These are phyloP conservation scores for Scenedesmus sp. DNA, from an alignment of 163 green algal genomes.

Conservation along the genomic window DNA sequence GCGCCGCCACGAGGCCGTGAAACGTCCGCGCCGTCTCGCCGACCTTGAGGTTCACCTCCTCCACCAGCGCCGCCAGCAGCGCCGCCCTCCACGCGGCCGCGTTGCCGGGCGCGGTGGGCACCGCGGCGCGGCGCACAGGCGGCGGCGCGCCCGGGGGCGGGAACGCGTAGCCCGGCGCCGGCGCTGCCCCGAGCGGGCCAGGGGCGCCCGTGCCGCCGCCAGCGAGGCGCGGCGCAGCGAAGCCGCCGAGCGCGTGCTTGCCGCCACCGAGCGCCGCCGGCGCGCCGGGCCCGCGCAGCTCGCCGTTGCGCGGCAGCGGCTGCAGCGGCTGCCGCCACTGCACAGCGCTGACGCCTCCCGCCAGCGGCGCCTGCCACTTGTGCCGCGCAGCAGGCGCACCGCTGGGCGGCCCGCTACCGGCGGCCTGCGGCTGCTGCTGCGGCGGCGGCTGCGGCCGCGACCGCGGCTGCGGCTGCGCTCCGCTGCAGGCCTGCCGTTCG, in stretches of 20 bases:
- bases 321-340: slow-evolving; percentile 23
- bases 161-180: slow-evolving; percentile 4
- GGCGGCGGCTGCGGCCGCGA: not conserved
- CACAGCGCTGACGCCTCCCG: not conserved
- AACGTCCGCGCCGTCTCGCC: slow-evolving; percentile 23
- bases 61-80: slow-evolving; percentile 7
- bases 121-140: not conserved
- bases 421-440: slow-evolving; percentile 3
- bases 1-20: slow-evolving; percentile 1
- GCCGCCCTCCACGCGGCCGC: not conserved
- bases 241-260: not conserved
- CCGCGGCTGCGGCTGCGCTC: not conserved
- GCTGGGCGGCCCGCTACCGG: no score
- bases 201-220: not conserved
- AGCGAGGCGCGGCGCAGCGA: not conserved
- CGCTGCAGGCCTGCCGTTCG: no score
- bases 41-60: slow-evolving; percentile 37
- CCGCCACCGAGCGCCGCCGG: no score
- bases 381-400: not conserved
- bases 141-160: not conserved
- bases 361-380: not conserved
- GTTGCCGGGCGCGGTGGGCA: slow-evolving; percentile 1
- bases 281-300: not conserved
- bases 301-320: not conserved
- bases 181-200: not conserved